Conservation (phyloP, 1,139 yeast genomes). For the Meyerozyma guilliermondii region DNA sequence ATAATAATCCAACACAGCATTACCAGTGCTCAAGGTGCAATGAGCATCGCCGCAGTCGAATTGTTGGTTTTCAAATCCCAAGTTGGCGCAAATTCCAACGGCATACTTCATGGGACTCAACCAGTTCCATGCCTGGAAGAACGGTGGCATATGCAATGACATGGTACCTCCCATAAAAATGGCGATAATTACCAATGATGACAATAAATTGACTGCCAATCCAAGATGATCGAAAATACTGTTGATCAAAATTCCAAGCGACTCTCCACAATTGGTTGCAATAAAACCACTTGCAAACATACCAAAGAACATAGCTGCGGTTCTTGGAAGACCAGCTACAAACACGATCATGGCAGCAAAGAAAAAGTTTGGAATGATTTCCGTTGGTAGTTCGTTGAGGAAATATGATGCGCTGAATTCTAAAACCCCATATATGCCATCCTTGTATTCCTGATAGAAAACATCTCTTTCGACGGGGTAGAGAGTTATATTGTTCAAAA, state of each 20-base stretch:
- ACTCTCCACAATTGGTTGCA: conserved; percentile 72
- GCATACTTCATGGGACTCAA: conserved; percentile 71
- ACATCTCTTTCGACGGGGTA: conserved; percentile 72
- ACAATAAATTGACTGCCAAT: conserved; percentile 67
- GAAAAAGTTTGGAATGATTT: conserved; percentile 52
- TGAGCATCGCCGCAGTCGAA: conserved; percentile 14
- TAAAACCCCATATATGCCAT: conserved; percentile 62
- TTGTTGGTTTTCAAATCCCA: conserved; percentile 13
- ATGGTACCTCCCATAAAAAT: conserved; percentile 84
- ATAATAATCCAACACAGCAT: conserved; percentile 42
- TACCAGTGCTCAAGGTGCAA: conserved; percentile 46
- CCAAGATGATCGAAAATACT: conserved; percentile 75
- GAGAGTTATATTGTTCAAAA: conserved; percentile 68
- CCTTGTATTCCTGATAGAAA: conserved; percentile 75
- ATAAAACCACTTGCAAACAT: conserved; percentile 52
- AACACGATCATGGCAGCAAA: conserved; percentile 62
- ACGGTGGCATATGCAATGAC: conserved; percentile 68
- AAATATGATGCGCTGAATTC: conserved; percentile 67
- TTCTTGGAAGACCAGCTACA: conserved; percentile 71
- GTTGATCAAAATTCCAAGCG: conserved; percentile 73
- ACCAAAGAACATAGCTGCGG: conserved; percentile 61
- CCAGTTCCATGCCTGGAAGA: conserved; percentile 67
- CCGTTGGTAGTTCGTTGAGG: conserved; percentile 70
- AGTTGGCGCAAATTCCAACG: conserved; percentile 48
- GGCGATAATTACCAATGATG: conserved; percentile 61